Conservation (phyloP, 2,329 filamentous ascomycete species). For the Botrytis galanthina region DNA sequence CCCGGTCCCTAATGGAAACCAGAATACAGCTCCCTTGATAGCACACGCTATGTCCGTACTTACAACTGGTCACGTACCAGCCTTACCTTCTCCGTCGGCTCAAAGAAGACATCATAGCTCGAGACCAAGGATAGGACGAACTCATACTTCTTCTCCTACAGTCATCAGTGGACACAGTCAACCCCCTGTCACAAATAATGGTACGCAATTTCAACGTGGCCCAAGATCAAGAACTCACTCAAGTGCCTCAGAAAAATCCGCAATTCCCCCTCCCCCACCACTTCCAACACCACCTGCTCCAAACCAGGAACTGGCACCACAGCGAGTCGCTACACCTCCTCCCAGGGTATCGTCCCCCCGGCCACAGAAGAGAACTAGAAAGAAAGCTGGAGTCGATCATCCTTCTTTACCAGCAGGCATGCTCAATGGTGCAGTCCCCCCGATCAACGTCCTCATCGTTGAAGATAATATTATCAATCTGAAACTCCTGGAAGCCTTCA, state of each 20-base stretch:
- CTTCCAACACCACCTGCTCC: constrained; percentile 54
- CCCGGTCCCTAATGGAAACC: constrained; percentile 32
- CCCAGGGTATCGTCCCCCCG: constrained; percentile 50
- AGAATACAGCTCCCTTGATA: constrained; percentile 35
- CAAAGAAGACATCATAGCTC: constrained; percentile 55
- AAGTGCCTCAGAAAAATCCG: constrained; percentile 38
- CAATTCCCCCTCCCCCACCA: constrained; percentile 46
- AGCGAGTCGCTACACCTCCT: constrained; percentile 42
- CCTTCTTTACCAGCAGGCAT: constrained; percentile 58
- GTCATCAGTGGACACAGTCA: constrained; percentile 46
- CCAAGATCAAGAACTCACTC: constrained; percentile 55
- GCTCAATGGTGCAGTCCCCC: constrained; percentile 80
- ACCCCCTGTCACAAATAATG: constrained; percentile 29
- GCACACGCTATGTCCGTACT: constrained; percentile 76
- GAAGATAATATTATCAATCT: constrained; percentile 99
- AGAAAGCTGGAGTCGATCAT: constrained; percentile 49
- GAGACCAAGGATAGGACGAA: constrained; percentile 62
- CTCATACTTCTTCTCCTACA: constrained; percentile 80
- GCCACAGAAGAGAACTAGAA: constrained; percentile 45
- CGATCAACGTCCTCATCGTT: constrained; percentile 95
- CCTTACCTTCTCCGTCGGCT: constrained; percentile 79
- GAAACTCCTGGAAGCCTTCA: constrained; percentile 88
- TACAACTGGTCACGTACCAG: constrained; percentile 74
- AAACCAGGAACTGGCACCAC: constrained; percentile 47
- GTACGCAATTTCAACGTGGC: constrained; percentile 35